Conservation (phyloP, 768 basidiomycete genomes). For the Suillus clintonianus region DNA sequence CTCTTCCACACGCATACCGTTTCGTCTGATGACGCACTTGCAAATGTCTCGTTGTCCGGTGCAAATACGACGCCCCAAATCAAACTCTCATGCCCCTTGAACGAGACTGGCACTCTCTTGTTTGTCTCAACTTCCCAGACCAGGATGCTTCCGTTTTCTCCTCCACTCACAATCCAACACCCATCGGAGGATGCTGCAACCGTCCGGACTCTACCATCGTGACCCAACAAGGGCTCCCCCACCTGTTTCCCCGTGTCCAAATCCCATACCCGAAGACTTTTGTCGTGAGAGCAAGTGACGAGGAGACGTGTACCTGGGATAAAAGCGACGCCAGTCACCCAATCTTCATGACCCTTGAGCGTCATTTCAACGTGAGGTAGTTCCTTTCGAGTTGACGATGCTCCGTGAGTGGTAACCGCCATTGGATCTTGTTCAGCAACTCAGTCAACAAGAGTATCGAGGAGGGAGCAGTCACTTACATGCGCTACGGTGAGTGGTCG, state of each 20-base stretch:
- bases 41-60: background rate
- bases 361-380: too few relatives aligned
- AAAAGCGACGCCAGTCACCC: background rate
- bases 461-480: too few relatives aligned
- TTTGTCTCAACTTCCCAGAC: background rate
- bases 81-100: background rate
- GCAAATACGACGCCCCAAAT: background rate
- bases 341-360: too few relatives aligned
- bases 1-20: background rate
- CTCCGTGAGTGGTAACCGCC: too few relatives aligned
- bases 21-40: background rate
- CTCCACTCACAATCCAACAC: background rate
- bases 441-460: too few relatives aligned
- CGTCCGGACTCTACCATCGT: too few relatives aligned
- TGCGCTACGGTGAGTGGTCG: too few relatives aligned
- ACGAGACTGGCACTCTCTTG: background rate
- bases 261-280: background rate
- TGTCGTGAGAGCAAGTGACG: slow-evolving; percentile 30
- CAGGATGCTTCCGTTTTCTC: background rate
- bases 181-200: background rate
- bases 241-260: background rate
- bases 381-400: too few relatives aligned
- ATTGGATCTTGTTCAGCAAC: too few relatives aligned
- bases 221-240: background rate
- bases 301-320: background rate